Base-by-base conservation (phyloP, 192 early-diverging fungal genomes). In the Umbelopsis sp. region DNA sequence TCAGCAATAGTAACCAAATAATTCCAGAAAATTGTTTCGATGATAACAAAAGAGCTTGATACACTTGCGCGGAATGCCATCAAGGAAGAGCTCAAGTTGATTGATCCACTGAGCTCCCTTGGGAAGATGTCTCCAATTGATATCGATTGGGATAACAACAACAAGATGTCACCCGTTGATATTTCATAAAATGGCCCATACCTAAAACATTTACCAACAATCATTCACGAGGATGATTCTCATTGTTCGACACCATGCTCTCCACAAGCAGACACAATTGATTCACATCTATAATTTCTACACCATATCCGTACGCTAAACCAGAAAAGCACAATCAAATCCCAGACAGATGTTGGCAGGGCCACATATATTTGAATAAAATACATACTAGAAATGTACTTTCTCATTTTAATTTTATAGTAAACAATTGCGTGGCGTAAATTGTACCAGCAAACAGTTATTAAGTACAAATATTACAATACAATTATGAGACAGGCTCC, bases 11-110 rank as follows among this genome's bases (percentile, higher is more conserved):
- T 23, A 18, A 41, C 15, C 21, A 8, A 22, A 66, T 2, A 30
- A 49, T 70, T 44, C 66, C 66, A 82, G 81, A 89, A 88, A 85
- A 85, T 91, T 51, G 74, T 89, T 49, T 73, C 81, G 2, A 74
- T 83, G n/a, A 74, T 91, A 16, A 85, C 85, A 18, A 89, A 89
- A 69, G 89, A 91, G 69, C 74, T 91, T 53, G 89, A 91, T 58
- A 73, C 83, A 45, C 69, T 91, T 49, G 80, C 88, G 46, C 81
- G 86, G 41, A 85, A 88, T 73, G 77, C 80, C 0, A 84, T 91
- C 33, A 86, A 84, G 45, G 82, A 87, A 27, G 88, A 91, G 66
- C 79, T 91, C 48, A 79, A 82, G 49, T 46, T 75, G 0, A 82
- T 88, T 66, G 88, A 90, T 72, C 87, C 88, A 15, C 75, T 89